Conservation (phyloP, 148 eudicot genomes). For the Rhododendron kiyosumense region DNA sequence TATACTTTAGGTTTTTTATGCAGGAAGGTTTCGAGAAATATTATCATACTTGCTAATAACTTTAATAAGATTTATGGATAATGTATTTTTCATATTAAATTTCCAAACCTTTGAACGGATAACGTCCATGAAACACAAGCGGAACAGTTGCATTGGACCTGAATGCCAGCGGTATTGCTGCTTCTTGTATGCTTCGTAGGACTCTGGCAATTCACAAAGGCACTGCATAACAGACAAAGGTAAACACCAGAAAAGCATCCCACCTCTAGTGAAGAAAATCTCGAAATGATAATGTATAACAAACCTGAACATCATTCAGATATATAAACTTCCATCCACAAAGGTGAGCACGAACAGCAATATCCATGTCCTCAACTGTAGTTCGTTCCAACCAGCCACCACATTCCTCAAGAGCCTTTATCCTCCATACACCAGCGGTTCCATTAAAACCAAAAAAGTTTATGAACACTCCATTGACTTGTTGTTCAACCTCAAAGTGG, state of each 20-base stretch:
- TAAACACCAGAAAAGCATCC: not conserved
- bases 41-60: not conserved
- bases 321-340: constrained; percentile 95
- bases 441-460: constrained; percentile 98
- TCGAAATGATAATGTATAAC: not conserved
- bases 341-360: constrained; percentile 98
- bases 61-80: not conserved
- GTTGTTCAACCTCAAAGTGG: constrained; percentile 99
- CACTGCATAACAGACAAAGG: constrained; percentile 47
- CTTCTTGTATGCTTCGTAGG: constrained; percentile 93
- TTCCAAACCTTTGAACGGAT: constrained; percentile 74
- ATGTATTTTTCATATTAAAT: not conserved
- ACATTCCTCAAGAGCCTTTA: constrained; percentile 87
- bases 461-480: constrained; percentile 88
- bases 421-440: constrained; percentile 99
- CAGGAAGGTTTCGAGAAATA: not conserved
- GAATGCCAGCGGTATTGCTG: constrained; percentile 99
- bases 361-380: constrained; percentile 98
- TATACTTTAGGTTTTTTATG: not conserved
- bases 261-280: not conserved
- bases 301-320: constrained; percentile 85
- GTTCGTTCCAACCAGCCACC: constrained; percentile 98
- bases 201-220: constrained; percentile 94
- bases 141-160: constrained; percentile 97
- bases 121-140: constrained; percentile 76